Base-by-base conservation (phyloP, 202 grass and related monocot genomes). In the Dendrocalamus latiflorus region DNA sequence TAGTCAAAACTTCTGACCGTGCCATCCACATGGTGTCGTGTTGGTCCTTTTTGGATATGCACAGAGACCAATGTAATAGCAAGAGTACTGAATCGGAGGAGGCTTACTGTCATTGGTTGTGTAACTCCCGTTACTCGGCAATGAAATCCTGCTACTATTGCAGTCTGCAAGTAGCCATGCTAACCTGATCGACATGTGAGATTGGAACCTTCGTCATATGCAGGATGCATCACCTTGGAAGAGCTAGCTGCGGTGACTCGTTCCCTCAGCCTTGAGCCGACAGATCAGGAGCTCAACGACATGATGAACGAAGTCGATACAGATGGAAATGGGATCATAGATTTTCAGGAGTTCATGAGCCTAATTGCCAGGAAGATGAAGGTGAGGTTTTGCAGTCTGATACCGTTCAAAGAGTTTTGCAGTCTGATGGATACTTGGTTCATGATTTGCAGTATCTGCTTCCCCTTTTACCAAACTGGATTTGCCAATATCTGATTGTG, bases 301-400 rank as follows among this genome's bases (percentile, higher is more conserved):
- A 97, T 97, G 92, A 94, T 97, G 82, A 77, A 74, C 0, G 90
- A 94, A 56, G 90, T n/a, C n/a, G n/a, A n/a, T n/a, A n/a, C n/a
- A n/a, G n/a, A n/a, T n/a, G n/a, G n/a, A n/a, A n/a, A n/a, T n/a
- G n/a, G n/a, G n/a, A n/a, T n/a, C n/a, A n/a, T n/a, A n/a, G n/a
- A n/a, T n/a, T n/a, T n/a, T n/a, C 66, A 72, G 42, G 94, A 97
- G 81, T 97, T 97, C 81, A 47, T 71, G 34, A 87, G 65, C 70
- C 85, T 92, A 3, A 87, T 92, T 83, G 88, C 66, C 26, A 87
- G 81, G 65, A 97, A 97, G 87, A 85, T 87, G 69, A 72, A 88
- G 90, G 91, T 92, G 60, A 57, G 34, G 5, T 30, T 82, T 37
- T 68, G 25, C 20, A 68, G 15, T 42, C 24, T 18, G 9, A 60